A percentile compares a stretch with the other conserved stretches of the same genome.
Evolutionary conservation across 1,284 basidiomycete species (phyloP).

Genomic region (Microbotryum intermedium): DNA sequence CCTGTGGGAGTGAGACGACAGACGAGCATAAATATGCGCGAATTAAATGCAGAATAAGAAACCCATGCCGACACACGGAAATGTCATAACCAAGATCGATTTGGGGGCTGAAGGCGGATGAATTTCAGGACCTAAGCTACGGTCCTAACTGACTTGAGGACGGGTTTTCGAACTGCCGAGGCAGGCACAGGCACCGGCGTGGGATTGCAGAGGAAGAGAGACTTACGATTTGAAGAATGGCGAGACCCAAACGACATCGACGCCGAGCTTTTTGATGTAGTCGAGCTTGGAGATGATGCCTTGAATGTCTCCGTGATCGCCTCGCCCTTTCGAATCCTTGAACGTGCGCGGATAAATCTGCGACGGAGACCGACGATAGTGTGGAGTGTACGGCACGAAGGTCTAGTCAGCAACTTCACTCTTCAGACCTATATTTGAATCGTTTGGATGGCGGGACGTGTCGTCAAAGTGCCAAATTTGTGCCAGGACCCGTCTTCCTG

Average conservation of each 20-base stretch:
- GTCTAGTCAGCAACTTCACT: too few relatives aligned
- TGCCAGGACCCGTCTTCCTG: too few relatives aligned
- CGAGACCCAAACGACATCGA: conserved; percentile 63
- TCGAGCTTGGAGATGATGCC: conserved; percentile 59
- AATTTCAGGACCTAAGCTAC: too few relatives aligned
- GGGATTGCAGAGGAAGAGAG: neutral
- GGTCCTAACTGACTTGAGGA: too few relatives aligned
- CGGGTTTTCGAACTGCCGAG: neutral
- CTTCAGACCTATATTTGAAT: too few relatives aligned
- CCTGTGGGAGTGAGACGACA: conserved; percentile 32
- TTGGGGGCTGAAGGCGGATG: neutral
- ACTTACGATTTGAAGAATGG: conserved; percentile 55
- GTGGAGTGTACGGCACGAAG: neutral
- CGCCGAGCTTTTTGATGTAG: conserved; percentile 60
- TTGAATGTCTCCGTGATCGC: conserved; percentile 58
- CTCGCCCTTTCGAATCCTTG: conserved; percentile 63
- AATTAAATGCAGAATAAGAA: too few relatives aligned
- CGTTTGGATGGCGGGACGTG: too few relatives aligned
- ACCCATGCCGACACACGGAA: conserved; percentile 27
- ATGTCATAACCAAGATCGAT: conserved; percentile 6
- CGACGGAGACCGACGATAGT: neutral
- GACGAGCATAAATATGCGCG: too few relatives aligned
- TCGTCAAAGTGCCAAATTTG: too few relatives aligned
- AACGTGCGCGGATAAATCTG: conserved; percentile 65
- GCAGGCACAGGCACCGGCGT: neutral